Conservation (phyloP, 352 stramenopile genomes). For the Thalassiosira oceanica region DNA sequence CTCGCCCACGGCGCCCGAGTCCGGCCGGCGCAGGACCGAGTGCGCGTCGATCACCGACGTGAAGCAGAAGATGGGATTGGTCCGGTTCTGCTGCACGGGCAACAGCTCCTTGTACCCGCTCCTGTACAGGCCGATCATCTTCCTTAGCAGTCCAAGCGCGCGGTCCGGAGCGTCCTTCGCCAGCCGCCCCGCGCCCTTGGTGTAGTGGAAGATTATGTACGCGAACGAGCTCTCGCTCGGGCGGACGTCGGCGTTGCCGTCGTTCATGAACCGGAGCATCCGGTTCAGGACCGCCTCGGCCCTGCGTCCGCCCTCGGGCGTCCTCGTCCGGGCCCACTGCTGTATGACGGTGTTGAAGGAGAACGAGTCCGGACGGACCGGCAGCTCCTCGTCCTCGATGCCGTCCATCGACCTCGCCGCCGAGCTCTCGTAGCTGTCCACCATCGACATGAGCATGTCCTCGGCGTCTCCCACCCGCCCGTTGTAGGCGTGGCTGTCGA, state of each 20-base stretch:
- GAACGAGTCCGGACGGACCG: slow-evolving; percentile 61
- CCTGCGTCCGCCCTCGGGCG: slow-evolving; percentile 43
- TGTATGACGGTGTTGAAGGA: slow-evolving; percentile 74
- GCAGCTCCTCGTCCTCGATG: slow-evolving; percentile 56
- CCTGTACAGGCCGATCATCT: slow-evolving; percentile 57
- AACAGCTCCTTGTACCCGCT: slow-evolving; percentile 57
- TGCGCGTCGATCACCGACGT: slow-evolving; percentile 66
- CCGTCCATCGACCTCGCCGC: slow-evolving; percentile 42
- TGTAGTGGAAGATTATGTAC: slow-evolving; percentile 69
- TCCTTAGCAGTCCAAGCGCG: slow-evolving; percentile 59
- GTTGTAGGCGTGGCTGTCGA: slow-evolving; percentile 57
- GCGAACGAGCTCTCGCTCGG: slow-evolving; percentile 63
- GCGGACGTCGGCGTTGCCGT: slow-evolving; percentile 53
- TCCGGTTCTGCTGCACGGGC: slow-evolving; percentile 35
- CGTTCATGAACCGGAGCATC: slow-evolving; percentile 56
- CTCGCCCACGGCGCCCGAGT: slow-evolving; percentile 59
- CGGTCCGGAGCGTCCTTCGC: slow-evolving; percentile 54
- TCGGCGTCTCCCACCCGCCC: slow-evolving; percentile 50
- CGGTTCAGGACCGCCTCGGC: slow-evolving; percentile 59
- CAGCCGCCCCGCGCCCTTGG: slow-evolving; percentile 36
- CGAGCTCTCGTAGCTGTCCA: slow-evolving; percentile 52
- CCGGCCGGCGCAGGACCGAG: slow-evolving; percentile 43
- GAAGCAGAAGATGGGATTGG: slow-evolving; percentile 60
- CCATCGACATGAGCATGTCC: slow-evolving; percentile 66
- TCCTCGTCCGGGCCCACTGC: slow-evolving; percentile 50